These are phyloP conservation scores for Pseudocercospora vitis DNA, from an alignment of 2,329 filamentous ascomycete species.

Conservation along the genomic window DNA sequence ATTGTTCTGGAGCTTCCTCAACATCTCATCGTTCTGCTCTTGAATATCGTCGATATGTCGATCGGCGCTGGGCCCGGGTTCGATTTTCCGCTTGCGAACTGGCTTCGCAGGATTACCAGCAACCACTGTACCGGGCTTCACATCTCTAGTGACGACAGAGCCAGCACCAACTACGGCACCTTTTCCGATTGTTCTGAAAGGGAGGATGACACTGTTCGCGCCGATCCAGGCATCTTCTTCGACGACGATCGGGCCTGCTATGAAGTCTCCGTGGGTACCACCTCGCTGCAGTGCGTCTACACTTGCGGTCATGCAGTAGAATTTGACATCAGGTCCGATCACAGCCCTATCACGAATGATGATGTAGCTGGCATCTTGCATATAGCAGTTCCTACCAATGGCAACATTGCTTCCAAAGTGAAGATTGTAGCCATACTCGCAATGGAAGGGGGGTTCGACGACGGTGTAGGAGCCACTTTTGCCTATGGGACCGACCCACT, in stretches of 20 bases:
- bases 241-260: conserved; percentile 71
- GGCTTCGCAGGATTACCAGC: conserved; percentile 47
- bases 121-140: conserved; percentile 49
- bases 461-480: conserved; percentile 71
- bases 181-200: conserved; percentile 55
- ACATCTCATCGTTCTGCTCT: conserved; percentile 31
- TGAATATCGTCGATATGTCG: conserved; percentile 30
- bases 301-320: conserved; percentile 73
- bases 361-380: conserved; percentile 83
- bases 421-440: conserved; percentile 96
- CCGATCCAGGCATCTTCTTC: conserved; percentile 71
- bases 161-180: conserved; percentile 56
- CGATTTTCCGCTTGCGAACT: conserved; percentile 29
- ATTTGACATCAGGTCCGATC: conserved; percentile 77
- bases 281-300: conserved; percentile 68
- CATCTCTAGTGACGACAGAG: conserved; percentile 54
- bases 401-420: conserved; percentile 80
- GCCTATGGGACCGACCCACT: conserved; percentile 44
- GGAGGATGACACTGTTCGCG: conserved; percentile 60
- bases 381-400: conserved; percentile 78
- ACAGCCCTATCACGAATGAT: conserved; percentile 73
- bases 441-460: conserved; percentile 85
- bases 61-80: conserved; percentile 29
- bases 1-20: conserved; percentile 20
- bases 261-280: conserved; percentile 69